Evolutionary conservation across 2,329 filamentous ascomycete genomes (phyloP).

Genomic region (Monosporascus sp.): DNA sequence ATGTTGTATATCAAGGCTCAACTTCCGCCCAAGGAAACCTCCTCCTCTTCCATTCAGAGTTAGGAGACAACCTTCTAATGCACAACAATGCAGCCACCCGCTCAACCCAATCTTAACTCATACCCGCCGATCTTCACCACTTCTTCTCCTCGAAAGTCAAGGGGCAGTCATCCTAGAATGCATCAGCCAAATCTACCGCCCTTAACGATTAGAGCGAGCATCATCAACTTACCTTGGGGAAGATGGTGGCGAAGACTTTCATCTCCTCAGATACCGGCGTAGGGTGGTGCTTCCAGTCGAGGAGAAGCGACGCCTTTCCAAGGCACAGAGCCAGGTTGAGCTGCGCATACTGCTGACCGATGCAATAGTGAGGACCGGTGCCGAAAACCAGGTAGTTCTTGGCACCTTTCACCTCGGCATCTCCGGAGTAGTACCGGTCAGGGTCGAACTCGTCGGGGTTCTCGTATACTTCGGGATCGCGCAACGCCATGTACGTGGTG

Average conservation of each 20-base stretch:
- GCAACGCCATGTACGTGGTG: conserved; percentile 82
- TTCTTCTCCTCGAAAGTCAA: conserved; percentile 61
- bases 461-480: conserved; percentile 87
- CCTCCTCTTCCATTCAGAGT: background rate
- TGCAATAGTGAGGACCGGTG: conserved; percentile 91
- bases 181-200: conserved; percentile 21
- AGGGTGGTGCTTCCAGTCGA: conserved; percentile 86
- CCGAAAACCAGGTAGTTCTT: conserved; percentile 99
- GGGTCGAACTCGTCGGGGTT: conserved; percentile 86
- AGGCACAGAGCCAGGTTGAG: conserved; percentile 84
- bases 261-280: conserved; percentile 87
- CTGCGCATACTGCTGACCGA: conserved; percentile 88
- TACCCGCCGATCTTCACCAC: conserved; percentile 28
- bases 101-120: background rate
- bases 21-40: no score
- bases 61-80: background rate
- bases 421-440: conserved; percentile 84
- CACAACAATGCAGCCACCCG: background rate
- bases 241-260: conserved; percentile 97
- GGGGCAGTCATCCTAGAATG: conserved; percentile 69
- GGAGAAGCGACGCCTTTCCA: conserved; percentile 78
- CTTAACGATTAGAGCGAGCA: conserved; percentile 3
- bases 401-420: conserved; percentile 74
- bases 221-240: conserved; percentile 70
- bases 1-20: no score